A percentile compares a stretch with the other conserved stretches of the same genome.
Evolutionary conservation across 768 basidiomycete species (phyloP).

Genomic region (Russula griseocarnosa): DNA sequence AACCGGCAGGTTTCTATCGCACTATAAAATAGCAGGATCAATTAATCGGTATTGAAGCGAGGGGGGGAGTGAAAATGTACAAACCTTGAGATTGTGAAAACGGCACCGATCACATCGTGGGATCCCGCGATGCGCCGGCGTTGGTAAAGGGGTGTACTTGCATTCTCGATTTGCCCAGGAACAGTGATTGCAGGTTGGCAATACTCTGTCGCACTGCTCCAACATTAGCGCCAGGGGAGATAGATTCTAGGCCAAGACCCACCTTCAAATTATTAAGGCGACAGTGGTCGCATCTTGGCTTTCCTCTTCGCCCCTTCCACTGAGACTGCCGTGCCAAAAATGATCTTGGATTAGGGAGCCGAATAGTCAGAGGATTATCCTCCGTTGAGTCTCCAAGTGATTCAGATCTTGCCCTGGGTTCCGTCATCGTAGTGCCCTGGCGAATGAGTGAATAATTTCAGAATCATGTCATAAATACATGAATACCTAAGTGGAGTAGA

Average conservation of each 20-base stretch:
- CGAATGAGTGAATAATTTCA: conserved; percentile 9
- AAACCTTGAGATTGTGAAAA: conserved; percentile 59
- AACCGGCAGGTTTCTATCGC: conserved; percentile 66
- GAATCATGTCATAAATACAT: conserved; percentile 1
- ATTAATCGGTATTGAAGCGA: conserved; percentile 14
- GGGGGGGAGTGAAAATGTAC: conserved; percentile 26
- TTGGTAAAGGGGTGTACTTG: conserved; percentile 69
- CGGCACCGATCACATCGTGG: conserved; percentile 72
- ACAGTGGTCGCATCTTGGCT: conserved; percentile 72
- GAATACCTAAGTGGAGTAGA: neutral
- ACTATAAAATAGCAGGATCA: conserved; percentile 39
- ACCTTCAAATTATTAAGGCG: conserved; percentile 70
- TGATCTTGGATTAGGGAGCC: conserved; percentile 63
- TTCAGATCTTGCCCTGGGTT: conserved; percentile 33
- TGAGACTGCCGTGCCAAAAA: conserved; percentile 67
- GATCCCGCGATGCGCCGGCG: conserved; percentile 71
- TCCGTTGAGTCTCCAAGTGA: conserved; percentile 36
- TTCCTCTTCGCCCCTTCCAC: conserved; percentile 72
- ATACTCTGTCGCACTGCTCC: conserved; percentile 61
- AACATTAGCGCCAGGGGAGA: conserved; percentile 22
- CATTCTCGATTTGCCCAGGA: conserved; percentile 61
- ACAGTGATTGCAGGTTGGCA: conserved; percentile 70
- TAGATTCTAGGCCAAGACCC: conserved; percentile 31
- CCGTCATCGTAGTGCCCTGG: conserved; percentile 18
- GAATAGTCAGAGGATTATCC: conserved; percentile 49